These are phyloP conservation scores for Pyrenophora seminiperda DNA, from an alignment of 2,329 filamentous ascomycete genomes.

Conservation along the genomic window DNA sequence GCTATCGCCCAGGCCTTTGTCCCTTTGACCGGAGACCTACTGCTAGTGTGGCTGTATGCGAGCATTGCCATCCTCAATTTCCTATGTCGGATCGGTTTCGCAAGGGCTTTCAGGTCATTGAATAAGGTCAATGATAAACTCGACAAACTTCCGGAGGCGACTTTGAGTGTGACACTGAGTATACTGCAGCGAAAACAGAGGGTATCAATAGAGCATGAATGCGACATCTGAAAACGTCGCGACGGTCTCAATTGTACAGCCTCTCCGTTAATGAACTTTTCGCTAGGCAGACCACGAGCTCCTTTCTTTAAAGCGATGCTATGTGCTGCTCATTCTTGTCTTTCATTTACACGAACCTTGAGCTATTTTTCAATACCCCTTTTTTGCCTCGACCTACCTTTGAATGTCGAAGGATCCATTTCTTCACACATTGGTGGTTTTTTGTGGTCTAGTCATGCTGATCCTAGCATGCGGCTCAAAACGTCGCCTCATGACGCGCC, in stretches of 20 bases:
- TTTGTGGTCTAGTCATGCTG: not conserved
- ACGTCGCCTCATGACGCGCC: not conserved
- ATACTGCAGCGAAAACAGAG: conserved; percentile 17
- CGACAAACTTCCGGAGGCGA: conserved; percentile 38
- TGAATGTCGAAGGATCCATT: too few relatives aligned
- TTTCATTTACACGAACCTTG: too few relatives aligned
- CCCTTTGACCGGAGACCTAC: conserved; percentile 26
- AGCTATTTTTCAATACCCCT: too few relatives aligned
- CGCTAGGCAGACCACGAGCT: not conserved
- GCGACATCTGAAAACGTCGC: not conserved
- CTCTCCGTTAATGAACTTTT: not conserved
- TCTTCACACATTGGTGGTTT: not conserved
- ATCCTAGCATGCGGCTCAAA: not conserved
- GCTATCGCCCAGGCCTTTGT: conserved; percentile 30
- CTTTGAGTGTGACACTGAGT: conserved; percentile 24
- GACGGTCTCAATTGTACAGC: too few relatives aligned
- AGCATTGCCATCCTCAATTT: conserved; percentile 40
- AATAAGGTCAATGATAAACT: conserved; percentile 40
- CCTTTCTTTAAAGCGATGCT: not conserved
- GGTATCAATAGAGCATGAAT: conserved; percentile 9
- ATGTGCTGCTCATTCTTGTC: too few relatives aligned
- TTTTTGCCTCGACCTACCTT: too few relatives aligned
- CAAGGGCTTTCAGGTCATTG: conserved; percentile 35
- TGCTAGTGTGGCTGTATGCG: conserved; percentile 36
- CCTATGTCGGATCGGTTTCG: conserved; percentile 37